Conservation (phyloP, 2,329 filamentous ascomycete genomes). For the Microdochium trichocladiopsis region DNA sequence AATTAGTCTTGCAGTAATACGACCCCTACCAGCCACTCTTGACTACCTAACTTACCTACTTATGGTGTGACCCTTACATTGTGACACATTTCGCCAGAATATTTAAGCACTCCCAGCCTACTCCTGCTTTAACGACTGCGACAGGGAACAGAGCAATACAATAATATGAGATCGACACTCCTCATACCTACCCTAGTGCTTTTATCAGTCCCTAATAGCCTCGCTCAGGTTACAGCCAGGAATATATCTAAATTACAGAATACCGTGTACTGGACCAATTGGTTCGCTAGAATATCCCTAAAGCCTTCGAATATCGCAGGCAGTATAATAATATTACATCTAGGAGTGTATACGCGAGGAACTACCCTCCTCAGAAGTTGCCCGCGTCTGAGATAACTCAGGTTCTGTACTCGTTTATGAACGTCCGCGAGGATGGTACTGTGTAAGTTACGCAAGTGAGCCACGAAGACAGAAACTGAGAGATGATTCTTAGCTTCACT, state of each 20-base stretch:
- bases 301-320: too few relatives aligned
- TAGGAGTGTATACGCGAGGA: conserved; percentile 66
- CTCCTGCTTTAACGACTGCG: too few relatives aligned
- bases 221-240: background rate
- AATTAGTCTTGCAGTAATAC: too few relatives aligned
- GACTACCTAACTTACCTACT: too few relatives aligned
- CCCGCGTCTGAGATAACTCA: conserved; percentile 66
- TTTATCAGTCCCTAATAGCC: background rate
- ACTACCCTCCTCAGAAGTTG: conserved; percentile 65
- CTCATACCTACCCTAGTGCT: background rate
- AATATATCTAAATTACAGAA: too few relatives aligned
- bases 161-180: background rate
- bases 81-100: too few relatives aligned
- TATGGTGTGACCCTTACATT: too few relatives aligned
- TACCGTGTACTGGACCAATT: too few relatives aligned
- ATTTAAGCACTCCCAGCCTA: too few relatives aligned
- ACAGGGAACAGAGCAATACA: too few relatives aligned
- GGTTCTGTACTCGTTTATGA: conserved; percentile 76
- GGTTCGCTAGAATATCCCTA: too few relatives aligned
- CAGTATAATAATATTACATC: background rate
- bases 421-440: conserved; percentile 63
- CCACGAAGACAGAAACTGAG: background rate
- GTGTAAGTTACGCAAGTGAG: conserved; percentile 41
- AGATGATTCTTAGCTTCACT: conserved; percentile 35
- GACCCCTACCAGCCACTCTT: too few relatives aligned